Evolutionary conservation across 2,329 filamentous ascomycete species (phyloP), one percentile per base, ranked within the genome.

Genomic region (Diaporthe citrichinensis): DNA sequence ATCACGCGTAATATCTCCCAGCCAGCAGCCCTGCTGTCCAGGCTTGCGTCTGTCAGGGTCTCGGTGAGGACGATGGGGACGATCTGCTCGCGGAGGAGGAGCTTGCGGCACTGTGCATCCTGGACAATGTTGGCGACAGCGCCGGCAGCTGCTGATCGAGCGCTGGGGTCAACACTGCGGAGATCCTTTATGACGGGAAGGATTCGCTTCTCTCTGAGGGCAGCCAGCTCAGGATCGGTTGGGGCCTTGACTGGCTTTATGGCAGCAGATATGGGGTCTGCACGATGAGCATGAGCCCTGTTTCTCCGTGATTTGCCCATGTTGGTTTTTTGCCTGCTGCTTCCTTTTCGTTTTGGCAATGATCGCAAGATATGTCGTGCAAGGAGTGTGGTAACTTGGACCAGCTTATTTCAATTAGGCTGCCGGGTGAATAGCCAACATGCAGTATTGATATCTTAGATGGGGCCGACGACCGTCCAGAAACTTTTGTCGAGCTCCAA

Each of bases 1-100:
- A 94, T 85, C 57, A 90, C 88, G 78, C 89, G 87, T 71, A 94
- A 84, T 78, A 93, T 92, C 17, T 90, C 89, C 92, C 92, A 94
- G n/a, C 91, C 92, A 28, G 91, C 90, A 58, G 91, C 90, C 65
- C 90, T 87, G 79, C 90, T 91, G 83, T 93, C 91, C 71, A 92
- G 85, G 74, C 87, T 90, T 51, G 88, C 84, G 80, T 94, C 92
- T 34, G 90, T 91, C 74, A 94, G 83, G 41, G 91, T 92, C 84
- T 93, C 90, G 44, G 88, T 91, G 76, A 94, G 87, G 58, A 94
- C 82, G 71, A 90, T 89, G 78, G 88, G 88, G 58, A 94, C 91
- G 78, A 94, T 86, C 82, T 93, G 90, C 83, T 94, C 92, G 31
- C 92, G 86, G 76, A 94, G 84, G 31, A 94, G 86, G 74, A 94